These are phyloP conservation scores for Allium sativum DNA, from an alignment of 106 monocot species.

Conservation along the genomic window DNA sequence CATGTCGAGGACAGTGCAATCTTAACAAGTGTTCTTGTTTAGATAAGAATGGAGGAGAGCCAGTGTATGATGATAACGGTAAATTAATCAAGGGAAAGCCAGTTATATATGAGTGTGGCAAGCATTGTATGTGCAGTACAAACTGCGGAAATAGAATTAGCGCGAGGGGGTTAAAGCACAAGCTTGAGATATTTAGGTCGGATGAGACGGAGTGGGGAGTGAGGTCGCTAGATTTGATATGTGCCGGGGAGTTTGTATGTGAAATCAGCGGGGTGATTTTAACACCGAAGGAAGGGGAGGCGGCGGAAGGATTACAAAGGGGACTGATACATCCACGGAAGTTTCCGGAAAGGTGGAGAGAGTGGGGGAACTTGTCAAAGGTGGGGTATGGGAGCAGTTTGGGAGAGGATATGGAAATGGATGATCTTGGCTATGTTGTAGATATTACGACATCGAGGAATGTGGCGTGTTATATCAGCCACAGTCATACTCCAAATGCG, in stretches of 20 bases:
- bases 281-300: not conserved
- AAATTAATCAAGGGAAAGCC: conserved; percentile 47
- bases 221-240: conserved; percentile 53
- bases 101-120: conserved; percentile 55
- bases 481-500: not conserved
- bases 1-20: conserved; percentile 19
- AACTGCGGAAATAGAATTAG: conserved; percentile 45
- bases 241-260: conserved; percentile 55
- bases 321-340: not conserved
- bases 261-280: conserved; percentile 35
- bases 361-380: not conserved
- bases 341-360: not conserved
- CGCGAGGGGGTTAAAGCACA: conserved; percentile 38
- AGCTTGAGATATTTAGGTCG: conserved; percentile 57
- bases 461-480: not conserved
- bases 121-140: conserved; percentile 27
- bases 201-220: conserved; percentile 48
- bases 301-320: not conserved
- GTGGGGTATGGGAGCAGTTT: not conserved
- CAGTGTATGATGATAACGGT: conserved; percentile 43
- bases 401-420: not conserved
- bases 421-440: not conserved
- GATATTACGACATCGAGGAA: not conserved
- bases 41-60: conserved; percentile 34
- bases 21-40: conserved; percentile 28